Evolutionary conservation across 345 rosid species (phyloP).

Genomic region (Eutrema yunnanense): DNA sequence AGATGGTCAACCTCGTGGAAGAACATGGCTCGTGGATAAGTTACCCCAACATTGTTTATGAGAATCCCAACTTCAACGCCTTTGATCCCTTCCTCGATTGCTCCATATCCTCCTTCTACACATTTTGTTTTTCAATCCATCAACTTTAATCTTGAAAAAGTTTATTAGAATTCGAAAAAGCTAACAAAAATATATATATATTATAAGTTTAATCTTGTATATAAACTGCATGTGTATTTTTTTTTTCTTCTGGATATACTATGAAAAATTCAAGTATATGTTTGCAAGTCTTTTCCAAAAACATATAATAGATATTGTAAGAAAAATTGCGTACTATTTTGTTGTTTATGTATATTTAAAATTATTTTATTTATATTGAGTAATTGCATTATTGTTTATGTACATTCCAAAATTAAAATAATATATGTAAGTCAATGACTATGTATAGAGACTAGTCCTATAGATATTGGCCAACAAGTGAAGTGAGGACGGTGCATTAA

Average conservation of each 20-base stretch:
- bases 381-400: neutral
- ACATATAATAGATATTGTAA: too few relatives aligned
- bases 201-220: neutral
- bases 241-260: neutral
- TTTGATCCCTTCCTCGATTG: conserved; percentile 43
- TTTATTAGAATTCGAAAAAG: neutral
- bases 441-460: neutral
- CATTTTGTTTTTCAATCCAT: neutral
- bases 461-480: conserved; percentile 2
- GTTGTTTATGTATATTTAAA: neutral
- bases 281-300: neutral
- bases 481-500: neutral
- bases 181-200: neutral
- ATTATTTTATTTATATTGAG: neutral
- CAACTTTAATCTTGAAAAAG: neutral
- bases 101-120: conserved; percentile 25
- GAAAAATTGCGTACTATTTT: too few relatives aligned
- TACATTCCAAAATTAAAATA: neutral
- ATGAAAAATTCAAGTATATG: neutral
- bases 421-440: neutral
- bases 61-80: conserved; percentile 65
- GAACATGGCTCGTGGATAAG: conserved; percentile 67
- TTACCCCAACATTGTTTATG: conserved; percentile 80
- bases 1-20: conserved; percentile 78
- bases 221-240: neutral